Base-by-base conservation (phyloP, 2,329 filamentous ascomycete genomes). In the Pseudogymnoascus sp. region DNA sequence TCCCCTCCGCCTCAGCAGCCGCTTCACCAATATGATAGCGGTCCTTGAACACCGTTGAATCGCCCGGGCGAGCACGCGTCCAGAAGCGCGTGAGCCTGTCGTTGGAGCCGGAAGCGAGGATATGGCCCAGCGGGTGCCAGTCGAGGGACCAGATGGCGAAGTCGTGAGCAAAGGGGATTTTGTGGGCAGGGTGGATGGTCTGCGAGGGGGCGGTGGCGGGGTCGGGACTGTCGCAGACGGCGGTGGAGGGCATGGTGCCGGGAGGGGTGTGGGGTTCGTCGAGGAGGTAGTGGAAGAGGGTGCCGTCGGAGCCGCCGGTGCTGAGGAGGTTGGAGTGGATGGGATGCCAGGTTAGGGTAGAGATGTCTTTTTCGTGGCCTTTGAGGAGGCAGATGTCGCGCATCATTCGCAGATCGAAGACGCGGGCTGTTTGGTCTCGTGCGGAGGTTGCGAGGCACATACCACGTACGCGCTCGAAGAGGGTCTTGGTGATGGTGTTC, bases 401-500 rank as follows among this genome's bases (percentile, higher is more conserved):
- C 95, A 99, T 97, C 89, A 96, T 96, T 59, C 95, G 87, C 63
- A 99, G 82, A 74, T 99, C 95, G 71, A 97, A 97, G 53, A 99
- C 86, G 65, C 95, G 87, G 7, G 93, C 92, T 0, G 91, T 96
- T 74, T 96, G 91, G 72, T 99, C 95, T 73, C 95, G 85, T 46
- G 93, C 95, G 33, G 92, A 96, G 0, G 95, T 97, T 37, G 93
- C 95, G 59, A 99, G 83, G 65, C 96, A 88, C 67, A 88, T 83
- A 31, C 91, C 93, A 71, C 90, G 88, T 9, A 90, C 87, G 61
- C 88, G 88, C 73, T 97, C 95, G 72, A 99, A 99, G 53, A 89
- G 78, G 0, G 93, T 96, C 73, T 95, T 95, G 50, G 92, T 95
- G 71, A 99, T 93, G 38, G 92, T 96, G 73, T 96, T 97, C 75